Conservation (phyloP, 441 rosid species). For the Macaranga tanarius region DNA sequence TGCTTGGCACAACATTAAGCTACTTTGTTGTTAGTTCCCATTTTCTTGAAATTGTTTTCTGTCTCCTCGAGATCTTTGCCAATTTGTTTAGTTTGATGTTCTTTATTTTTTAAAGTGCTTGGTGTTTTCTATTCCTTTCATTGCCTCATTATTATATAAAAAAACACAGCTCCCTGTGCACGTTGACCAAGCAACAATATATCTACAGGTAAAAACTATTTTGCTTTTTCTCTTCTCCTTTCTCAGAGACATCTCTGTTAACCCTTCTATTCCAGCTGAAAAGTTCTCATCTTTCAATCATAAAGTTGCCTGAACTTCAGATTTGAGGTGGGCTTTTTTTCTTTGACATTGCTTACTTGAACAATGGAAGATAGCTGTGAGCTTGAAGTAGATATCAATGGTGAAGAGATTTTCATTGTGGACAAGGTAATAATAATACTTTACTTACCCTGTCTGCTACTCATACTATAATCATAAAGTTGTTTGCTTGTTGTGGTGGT, state of each 20-base stretch:
- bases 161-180: conserved; percentile 11
- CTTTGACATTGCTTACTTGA: neutral
- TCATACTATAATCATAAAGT: neutral
- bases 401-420: conserved; percentile 48
- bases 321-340: conserved; percentile 14
- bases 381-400: conserved; percentile 58
- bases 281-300: conserved; percentile 16
- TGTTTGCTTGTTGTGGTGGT: too few relatives aligned
- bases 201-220: conserved; percentile 9
- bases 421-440: conserved; percentile 40
- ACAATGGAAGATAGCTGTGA: conserved; percentile 41
- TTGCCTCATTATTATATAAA: neutral
- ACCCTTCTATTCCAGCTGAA: conserved; percentile 14
- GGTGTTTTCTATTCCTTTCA: neutral
- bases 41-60: neutral
- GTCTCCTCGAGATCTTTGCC: neutral
- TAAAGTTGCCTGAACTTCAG: conserved; percentile 16
- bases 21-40: neutral
- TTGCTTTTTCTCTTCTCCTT: conserved; percentile 4
- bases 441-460: neutral
- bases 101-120: conserved; percentile 15
- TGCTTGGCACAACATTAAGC: neutral
- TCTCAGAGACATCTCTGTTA: conserved; percentile 1
- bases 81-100: conserved; percentile 11
- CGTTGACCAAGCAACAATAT: conserved; percentile 33